These are phyloP conservation scores for Achlya hypogyna DNA, from an alignment of 352 stramenopile genomes.

Conservation along the genomic window DNA sequence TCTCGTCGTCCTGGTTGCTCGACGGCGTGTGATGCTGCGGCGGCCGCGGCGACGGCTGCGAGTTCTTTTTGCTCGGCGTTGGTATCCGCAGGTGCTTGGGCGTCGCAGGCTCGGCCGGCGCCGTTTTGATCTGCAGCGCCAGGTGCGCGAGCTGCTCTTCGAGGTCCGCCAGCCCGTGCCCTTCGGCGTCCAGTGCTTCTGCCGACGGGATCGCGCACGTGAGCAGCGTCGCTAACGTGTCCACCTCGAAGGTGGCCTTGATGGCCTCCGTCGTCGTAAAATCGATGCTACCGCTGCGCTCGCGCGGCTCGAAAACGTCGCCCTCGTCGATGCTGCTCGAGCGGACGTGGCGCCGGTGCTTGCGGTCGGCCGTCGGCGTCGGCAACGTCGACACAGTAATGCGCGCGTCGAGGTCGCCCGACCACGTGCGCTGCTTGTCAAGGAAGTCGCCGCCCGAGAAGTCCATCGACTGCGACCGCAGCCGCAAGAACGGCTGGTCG, in stretches of 20 bases:
- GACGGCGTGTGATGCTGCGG: background rate
- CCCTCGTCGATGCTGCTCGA: background rate
- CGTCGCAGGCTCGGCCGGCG: background rate
- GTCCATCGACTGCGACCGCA: constrained; percentile 19
- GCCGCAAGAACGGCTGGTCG: constrained; percentile 6
- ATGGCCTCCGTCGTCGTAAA: background rate
- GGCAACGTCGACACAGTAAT: background rate
- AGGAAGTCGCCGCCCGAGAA: background rate
- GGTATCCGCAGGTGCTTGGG: background rate
- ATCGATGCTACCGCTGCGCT: background rate
- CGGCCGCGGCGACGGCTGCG: background rate
- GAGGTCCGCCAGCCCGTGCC: background rate
- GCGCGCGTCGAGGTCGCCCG: background rate
- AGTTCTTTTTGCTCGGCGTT: background rate
- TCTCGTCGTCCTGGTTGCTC: constrained; percentile 9
- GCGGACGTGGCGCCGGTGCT: background rate
- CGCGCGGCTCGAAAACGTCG: background rate
- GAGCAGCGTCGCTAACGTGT: background rate
- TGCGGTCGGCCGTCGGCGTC: background rate
- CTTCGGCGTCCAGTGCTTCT: background rate
- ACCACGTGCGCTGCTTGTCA: constrained; percentile 6
- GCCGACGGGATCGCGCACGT: constrained; percentile 12
- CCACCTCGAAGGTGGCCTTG: constrained; percentile 6
- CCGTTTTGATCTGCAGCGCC: background rate
- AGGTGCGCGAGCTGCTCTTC: constrained; percentile 14